Percentiles rank a stretch among this genome's conserved stretches.
phyloP scores from a whole-genome alignment of 495 filamentous ascomycete species.

The Neurospora sp. region DNA sequence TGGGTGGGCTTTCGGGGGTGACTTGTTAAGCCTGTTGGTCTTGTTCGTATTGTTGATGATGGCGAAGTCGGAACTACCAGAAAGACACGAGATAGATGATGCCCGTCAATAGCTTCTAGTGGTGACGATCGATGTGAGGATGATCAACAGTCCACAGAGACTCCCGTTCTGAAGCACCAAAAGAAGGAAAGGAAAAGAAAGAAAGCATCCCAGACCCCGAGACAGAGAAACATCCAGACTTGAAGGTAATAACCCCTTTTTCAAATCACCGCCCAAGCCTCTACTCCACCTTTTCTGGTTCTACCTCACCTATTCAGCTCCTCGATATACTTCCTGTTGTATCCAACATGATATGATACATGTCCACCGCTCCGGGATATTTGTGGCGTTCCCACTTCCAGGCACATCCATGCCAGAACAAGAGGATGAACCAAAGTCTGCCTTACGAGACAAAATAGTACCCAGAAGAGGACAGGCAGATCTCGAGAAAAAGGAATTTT shows the following conservation, averaged over 20 bases:
- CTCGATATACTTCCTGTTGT: background rate
- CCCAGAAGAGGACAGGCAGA: background rate
- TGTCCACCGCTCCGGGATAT: background rate
- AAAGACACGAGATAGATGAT: background rate
- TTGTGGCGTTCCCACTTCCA: background rate
- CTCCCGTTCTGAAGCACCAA: background rate
- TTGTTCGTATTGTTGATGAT: background rate
- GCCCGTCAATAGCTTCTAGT: background rate
- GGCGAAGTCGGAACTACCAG: background rate
- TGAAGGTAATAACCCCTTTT: background rate
- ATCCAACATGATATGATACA: background rate
- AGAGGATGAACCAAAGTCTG: background rate
- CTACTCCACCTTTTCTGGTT: background rate
- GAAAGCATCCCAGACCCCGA: background rate
- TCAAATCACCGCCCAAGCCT: background rate
- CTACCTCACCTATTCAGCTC: background rate
- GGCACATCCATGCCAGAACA: background rate
- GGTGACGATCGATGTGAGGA: background rate
- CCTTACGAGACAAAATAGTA: background rate
- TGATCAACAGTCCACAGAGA: background rate
- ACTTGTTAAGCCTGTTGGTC: background rate
- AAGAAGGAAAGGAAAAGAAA: background rate
- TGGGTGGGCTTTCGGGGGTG: background rate
- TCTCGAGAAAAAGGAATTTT: background rate
- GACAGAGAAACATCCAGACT: background rate